Evolutionary conservation across 164 flowering plant genomes (phyloP), one percentile per base, ranked within the genome.

Genomic region (Platanus orientalis): DNA sequence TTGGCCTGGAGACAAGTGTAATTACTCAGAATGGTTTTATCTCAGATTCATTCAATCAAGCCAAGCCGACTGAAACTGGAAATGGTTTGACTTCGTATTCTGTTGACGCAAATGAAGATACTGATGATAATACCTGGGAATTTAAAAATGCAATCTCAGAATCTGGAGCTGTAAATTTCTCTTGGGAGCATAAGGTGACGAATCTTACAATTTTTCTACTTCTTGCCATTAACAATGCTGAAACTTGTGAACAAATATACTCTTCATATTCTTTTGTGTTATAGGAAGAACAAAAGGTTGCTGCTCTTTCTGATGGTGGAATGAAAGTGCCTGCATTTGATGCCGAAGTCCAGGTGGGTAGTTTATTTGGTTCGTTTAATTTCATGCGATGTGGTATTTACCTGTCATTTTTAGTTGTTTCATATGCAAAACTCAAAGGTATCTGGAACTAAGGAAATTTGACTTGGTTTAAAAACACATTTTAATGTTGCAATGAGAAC

Each of bases 71-170:
- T 66, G 60, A 63, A 40, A 34, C 20, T 20, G 65, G 65, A 39
- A 73, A 63, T 65, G 64, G 61, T 7, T 36, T 44, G 19, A 54
- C 55, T 53, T 47, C 66, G 60, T 14, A 51, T 63, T 53, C 65
- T 1, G 56, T 50, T 61, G 56, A 49, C 64, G 75, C 54, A 16
- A 60, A 49, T 57, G 57, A 20, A 58, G 77, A 70, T 58, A 36
- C 67, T 67, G 81, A 75, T 51, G 81, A 72, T 44, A 66, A 61
- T 59, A 65, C 63, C 9, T 72, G 76, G 75, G 80, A 75, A 7
- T 82, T 81, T 61, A 67, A 74, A 75, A 78, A 71, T 70, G 76
- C 82, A 24, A 71, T 54, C 44, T 57, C 70, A 54, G 79, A 72
- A 58, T 65, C 62, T 67, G 75, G 49, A 56, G 62, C 21, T 1